A percentile compares a stretch with the other conserved stretches of the same genome.
Evolutionary conservation across 2,329 filamentous ascomycete genomes (phyloP).

Genomic region (Tolypocladium paradoxum): DNA sequence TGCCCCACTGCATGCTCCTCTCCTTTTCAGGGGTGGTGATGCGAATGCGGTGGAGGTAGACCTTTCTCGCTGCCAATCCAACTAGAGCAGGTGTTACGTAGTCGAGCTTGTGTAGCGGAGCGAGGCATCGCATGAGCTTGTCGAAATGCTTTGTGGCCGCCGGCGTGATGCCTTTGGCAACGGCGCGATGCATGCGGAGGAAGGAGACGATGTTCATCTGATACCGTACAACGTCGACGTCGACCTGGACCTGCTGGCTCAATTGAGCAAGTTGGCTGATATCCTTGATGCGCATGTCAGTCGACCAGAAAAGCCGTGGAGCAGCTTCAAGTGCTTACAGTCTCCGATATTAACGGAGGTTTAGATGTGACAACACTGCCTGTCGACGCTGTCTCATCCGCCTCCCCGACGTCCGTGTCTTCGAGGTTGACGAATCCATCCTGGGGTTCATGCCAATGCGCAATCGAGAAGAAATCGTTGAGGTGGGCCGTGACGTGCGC

Average conservation of each 20-base stretch:
- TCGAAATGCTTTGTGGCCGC: slow-evolving; percentile 69
- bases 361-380: slow-evolving; percentile 28
- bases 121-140: slow-evolving; percentile 59
- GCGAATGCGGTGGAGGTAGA: slow-evolving; percentile 75
- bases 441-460: slow-evolving; percentile 66
- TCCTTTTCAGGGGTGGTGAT: slow-evolving; percentile 62
- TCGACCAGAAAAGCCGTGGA: neutral
- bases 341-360: slow-evolving; percentile 28
- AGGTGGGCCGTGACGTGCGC: slow-evolving; percentile 44
- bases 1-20: slow-evolving; percentile 89
- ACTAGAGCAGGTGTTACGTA: slow-evolving; percentile 81
- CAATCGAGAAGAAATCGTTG: slow-evolving; percentile 81
- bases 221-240: slow-evolving; percentile 72
- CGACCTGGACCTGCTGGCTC: slow-evolving; percentile 49
- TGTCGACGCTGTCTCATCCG: slow-evolving; percentile 23
- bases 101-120: slow-evolving; percentile 67
- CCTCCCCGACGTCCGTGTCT: slow-evolving; percentile 31
- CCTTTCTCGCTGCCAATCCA: slow-evolving; percentile 69
- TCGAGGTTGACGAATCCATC: slow-evolving; percentile 70
- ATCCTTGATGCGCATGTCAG: slow-evolving; percentile 26
- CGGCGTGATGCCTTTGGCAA: slow-evolving; percentile 67
- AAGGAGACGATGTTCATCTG: slow-evolving; percentile 82
- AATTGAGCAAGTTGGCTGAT: slow-evolving; percentile 51
- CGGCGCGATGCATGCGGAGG: slow-evolving; percentile 76
- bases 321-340: slow-evolving; percentile 21